phyloP scores from a whole-genome alignment of 2,329 filamentous ascomycete genomes.

The Colletotrichum musae region DNA sequence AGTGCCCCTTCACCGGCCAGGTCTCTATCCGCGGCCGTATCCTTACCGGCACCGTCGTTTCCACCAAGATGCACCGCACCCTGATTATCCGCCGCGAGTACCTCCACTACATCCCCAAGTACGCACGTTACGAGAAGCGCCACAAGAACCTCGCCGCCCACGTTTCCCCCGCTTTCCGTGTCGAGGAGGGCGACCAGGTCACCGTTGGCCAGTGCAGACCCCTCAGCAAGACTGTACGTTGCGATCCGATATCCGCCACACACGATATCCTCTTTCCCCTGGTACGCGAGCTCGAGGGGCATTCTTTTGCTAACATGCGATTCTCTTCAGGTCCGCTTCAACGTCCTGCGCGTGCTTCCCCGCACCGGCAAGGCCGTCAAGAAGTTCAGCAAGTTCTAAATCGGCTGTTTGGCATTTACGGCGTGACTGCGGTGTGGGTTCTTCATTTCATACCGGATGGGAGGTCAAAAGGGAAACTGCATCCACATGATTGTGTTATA shows the following conservation, averaged over 20 bases:
- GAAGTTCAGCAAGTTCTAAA: conserved; percentile 99
- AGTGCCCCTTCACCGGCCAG: conserved; percentile 99
- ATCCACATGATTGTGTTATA: conserved; percentile 59
- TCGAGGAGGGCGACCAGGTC: conserved; percentile 99
- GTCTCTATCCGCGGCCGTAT: conserved; percentile 99
- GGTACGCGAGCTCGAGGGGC: background rate
- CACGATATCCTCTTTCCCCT: background rate
- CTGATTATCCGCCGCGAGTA: conserved; percentile 99
- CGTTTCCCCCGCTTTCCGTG: conserved; percentile 99
- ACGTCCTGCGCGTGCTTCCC: conserved; percentile 98
- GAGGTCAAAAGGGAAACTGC: conserved; percentile 45
- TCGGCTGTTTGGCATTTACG: conserved; percentile 67
- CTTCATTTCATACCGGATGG: conserved; percentile 50
- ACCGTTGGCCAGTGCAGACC: conserved; percentile 99
- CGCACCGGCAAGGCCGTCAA: conserved; percentile 98
- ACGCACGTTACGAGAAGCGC: conserved; percentile 99
- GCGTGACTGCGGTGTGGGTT: conserved; percentile 64
- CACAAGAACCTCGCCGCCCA: conserved; percentile 99
- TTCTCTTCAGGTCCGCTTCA: conserved; percentile 88
- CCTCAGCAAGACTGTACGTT: conserved; percentile 98
- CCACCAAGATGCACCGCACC: conserved; percentile 99
- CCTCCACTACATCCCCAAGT: conserved; percentile 99
- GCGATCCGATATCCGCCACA: conserved; percentile 7
- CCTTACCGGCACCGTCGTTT: conserved; percentile 98
- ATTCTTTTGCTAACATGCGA: conserved; percentile 27